A percentile compares a stretch with the other conserved stretches of the same genome.
phyloP scores from a whole-genome alignment of 805 yeast species.

The Kuraishia piskuri region DNA sequence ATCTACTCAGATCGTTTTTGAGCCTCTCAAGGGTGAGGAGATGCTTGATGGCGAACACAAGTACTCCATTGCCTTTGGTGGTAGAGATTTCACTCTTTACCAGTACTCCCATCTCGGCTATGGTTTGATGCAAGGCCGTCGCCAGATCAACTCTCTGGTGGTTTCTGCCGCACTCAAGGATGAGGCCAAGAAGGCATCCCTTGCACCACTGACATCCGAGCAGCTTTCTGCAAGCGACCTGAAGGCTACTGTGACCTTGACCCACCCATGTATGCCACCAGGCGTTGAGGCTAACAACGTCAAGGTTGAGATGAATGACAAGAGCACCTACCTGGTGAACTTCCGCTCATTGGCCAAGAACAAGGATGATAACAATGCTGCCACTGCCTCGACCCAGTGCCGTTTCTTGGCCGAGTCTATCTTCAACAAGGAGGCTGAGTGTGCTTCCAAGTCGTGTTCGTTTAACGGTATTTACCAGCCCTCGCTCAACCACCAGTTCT shows the following conservation, averaged over 20 bases:
- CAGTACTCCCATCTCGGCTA: constrained; percentile 94
- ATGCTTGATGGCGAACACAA: constrained; percentile 87
- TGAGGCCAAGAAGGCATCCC: constrained; percentile 16
- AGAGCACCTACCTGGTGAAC: constrained; percentile 21
- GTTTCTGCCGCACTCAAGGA: constrained; percentile 40
- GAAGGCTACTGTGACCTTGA: constrained; percentile 36
- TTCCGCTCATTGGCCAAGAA: constrained; percentile 21
- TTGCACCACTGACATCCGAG: constrained; percentile 18
- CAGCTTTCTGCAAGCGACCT: constrained; percentile 30
- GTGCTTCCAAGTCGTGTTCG: constrained; percentile 77
- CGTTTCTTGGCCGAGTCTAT: constrained; percentile 74
- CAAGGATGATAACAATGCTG: constrained; percentile 20
- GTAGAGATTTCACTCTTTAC: constrained; percentile 69
- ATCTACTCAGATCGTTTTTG: constrained; percentile 96
- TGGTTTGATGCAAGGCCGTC: constrained; percentile 92
- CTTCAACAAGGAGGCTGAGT: constrained; percentile 74
- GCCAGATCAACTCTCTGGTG: constrained; percentile 62
- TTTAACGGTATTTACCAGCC: constrained; percentile 98
- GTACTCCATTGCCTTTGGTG: constrained; percentile 73
- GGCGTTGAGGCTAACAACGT: constrained; percentile 52
- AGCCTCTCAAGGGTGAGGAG: constrained; percentile 61
- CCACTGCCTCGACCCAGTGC: constrained; percentile 74
- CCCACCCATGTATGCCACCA: constrained; percentile 87
- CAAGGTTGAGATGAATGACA: constrained; percentile 43
- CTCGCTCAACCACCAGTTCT: constrained; percentile 70